Base-by-base conservation (phyloP, 1,284 basidiomycete species). In the Irpex sp. region DNA sequence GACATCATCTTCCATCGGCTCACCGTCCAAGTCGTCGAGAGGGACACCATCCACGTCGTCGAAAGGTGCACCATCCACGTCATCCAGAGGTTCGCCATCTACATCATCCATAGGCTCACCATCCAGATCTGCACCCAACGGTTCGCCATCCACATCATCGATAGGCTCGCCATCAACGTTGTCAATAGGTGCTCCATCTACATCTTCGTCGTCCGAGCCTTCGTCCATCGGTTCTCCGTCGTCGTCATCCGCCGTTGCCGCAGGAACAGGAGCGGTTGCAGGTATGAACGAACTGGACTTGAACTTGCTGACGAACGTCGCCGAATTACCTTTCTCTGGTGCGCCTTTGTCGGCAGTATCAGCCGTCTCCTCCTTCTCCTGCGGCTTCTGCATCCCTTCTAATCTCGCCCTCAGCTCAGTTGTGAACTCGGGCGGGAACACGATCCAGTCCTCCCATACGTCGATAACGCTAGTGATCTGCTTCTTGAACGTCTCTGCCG, bases 371-470 rank as follows among this genome's bases (percentile, higher is more conserved):
- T 77, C 77, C 54, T 76, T 72, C 15, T 75, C 69, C 26, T 71
- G 68, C 33, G 78, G 71, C 21, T 76, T 69, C 3, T 75, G 67
- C 35, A 78, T 77, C 1, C 93, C 93, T 59, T 93, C 90, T 59
- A 97, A 78, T 60, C 94, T 81, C 59, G 77, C 77, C 47, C 92
- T 81, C 17, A 95, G 79, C 68, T 89, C 86, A 5, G 82, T 74
- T 0, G 93, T 92, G 68, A 92, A 91, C 60, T 95, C 91, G 0
- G 90, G 89, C 36, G 93, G 82, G 72, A 97, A 95, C 17, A 96
- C 92, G 64, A 96, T 95, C 93, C 94, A 97, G 70, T 94, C 88
- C 70, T 98, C 96, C 97, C 97, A 99, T 21, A 96, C 88, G 68
- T 95, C 92, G 1, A 98, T 81, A 9, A 98, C 87, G 0, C 84